Conservation (phyloP, 129 eudicot genomes). For the Flaveria bidentis region DNA sequence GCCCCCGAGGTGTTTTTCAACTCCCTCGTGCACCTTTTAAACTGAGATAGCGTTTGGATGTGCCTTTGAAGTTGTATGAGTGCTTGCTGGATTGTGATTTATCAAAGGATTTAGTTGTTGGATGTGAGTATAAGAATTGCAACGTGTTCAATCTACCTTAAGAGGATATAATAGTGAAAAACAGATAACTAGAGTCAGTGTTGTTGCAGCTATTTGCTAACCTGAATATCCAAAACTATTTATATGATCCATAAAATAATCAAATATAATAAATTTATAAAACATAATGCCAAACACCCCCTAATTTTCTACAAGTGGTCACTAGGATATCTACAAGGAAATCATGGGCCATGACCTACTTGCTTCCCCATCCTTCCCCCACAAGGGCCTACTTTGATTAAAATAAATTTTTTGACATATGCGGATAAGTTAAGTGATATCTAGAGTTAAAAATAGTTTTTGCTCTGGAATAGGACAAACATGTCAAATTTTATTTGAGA, state of each 20-base stretch:
- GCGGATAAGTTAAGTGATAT: constrained; percentile 34
- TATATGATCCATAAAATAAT: neutral
- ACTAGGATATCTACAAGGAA: constrained; percentile 8
- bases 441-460: neutral
- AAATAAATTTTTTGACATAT: constrained; percentile 10
- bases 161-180: neutral
- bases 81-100: neutral
- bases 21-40: too few species aligned
- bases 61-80: neutral
- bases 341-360: neutral
- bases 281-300: constrained; percentile 7
- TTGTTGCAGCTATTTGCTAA: neutral
- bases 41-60: neutral
- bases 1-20: too few species aligned
- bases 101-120: too few species aligned
- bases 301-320: neutral
- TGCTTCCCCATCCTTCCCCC: constrained; percentile 24
- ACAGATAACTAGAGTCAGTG: neutral
- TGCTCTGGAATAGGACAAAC: constrained; percentile 26
- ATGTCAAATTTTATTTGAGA: neutral
- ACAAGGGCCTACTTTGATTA: constrained; percentile 36
- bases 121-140: too few species aligned
- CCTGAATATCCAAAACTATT: neutral
- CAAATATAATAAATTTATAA: neutral
- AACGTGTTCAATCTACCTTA: too few species aligned